Conservation (phyloP, 306 rosid species). For the Astragalus glycyphyllos region DNA sequence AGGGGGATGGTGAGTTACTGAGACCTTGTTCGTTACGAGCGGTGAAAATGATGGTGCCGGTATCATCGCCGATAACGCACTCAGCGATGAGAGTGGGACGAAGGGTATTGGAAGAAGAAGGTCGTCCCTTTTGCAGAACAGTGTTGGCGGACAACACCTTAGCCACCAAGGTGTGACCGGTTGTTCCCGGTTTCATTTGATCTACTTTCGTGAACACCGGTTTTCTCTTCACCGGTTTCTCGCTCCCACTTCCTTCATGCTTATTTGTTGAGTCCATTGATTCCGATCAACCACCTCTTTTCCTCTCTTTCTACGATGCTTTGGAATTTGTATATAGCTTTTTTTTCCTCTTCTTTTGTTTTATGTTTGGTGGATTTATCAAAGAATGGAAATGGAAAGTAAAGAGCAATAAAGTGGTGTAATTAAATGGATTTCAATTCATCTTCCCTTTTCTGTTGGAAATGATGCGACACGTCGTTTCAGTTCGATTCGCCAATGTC, state of each 20-base stretch:
- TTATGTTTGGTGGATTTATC: background rate
- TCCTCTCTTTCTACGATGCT: constrained; percentile 3
- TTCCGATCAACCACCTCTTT: constrained; percentile 14
- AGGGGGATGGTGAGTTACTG: background rate
- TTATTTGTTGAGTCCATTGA: constrained; percentile 50
- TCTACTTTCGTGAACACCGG: constrained; percentile 82
- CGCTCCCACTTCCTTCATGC: constrained; percentile 9
- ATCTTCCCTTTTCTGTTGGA: constrained; percentile 15
- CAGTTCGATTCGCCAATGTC: background rate
- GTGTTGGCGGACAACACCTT: constrained; percentile 68
- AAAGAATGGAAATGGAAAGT: background rate
- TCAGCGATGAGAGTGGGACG: constrained; percentile 88
- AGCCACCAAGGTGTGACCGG: constrained; percentile 75
- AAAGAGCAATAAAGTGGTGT: constrained; percentile 1
- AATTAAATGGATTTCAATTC: background rate
- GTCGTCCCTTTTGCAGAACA: constrained; percentile 74
- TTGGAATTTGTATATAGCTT: background rate
- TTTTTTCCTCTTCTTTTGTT: background rate
- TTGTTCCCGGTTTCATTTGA: constrained; percentile 78
- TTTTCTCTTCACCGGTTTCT: constrained; percentile 63
- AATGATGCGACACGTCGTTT: constrained; percentile 42
- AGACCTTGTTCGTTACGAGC: constrained; percentile 92
- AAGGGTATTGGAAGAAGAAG: constrained; percentile 64
- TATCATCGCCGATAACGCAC: constrained; percentile 87
- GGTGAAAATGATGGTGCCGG: constrained; percentile 79